Base-by-base conservation (phyloP, 371 early-diverging fungal genomes). In the Syncephalastrum sp. region DNA sequence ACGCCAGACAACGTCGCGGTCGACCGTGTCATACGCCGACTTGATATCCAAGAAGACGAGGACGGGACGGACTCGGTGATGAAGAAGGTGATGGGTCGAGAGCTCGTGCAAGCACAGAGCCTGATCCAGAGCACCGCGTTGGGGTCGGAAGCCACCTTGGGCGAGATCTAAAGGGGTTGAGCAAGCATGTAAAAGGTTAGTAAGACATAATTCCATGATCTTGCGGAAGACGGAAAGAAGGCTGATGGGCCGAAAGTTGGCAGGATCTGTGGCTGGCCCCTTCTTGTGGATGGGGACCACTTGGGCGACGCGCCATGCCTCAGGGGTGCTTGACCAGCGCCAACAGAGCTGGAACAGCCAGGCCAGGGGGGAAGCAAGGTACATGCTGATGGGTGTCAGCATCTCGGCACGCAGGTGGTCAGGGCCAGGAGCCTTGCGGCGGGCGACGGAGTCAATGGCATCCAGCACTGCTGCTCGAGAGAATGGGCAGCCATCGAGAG, bases 61-160 rank as follows among this genome's bases (percentile, higher is more conserved):
- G 4, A 64, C 16, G 24, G 60, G 50, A 45, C 52, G 19, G 41
- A 41, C 4, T 12, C 49, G 1, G 46, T 57, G 47, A 0, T 25
- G 29, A 5, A 49, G 53, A 0, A 10, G 13, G 16, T 47, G 43
- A 24, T 16, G 38, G 17, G 3, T 27, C 48, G 46, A 54, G 12
- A 68, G 17, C 16, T 63, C 63, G 27, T 67, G 68, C 0, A 69
- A 59, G 51, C 63, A 63, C 0, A 67, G 44, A 0, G 70, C 67
- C 55, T 69, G 72, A 17, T 68, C 72, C 1, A 72, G 45, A 8
- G 69, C 53, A 56, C 70, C 53, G 4, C 68, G 59, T 1, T 47
- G 42, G 10, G 48, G 24, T 3, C 64, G 66, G 41, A 75, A 75
- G 4, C 72, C 72, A 42, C 70, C 72, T 59, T 75, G 69, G 3